Conservation (phyloP, 192 early-diverging fungal genomes). For the Coemansia sp. region DNA sequence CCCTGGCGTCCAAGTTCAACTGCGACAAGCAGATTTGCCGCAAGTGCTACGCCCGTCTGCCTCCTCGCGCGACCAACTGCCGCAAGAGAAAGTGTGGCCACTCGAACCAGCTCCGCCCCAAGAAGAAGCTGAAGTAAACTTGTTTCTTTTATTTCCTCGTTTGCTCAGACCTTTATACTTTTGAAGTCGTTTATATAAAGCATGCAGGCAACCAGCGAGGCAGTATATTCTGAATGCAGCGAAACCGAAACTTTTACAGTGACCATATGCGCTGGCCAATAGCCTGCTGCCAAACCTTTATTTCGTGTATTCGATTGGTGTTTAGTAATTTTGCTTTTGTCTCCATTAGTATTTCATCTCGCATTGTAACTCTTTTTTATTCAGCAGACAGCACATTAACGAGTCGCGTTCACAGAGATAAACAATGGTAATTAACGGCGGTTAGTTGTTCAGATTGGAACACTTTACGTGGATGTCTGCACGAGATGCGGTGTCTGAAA, state of each 20-base stretch:
- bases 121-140: conserved; percentile 96
- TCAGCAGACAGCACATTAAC: conserved; percentile 2
- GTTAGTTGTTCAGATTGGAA: conserved; percentile 32
- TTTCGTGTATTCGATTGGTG: too few relatives aligned
- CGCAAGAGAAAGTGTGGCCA: conserved; percentile 99
- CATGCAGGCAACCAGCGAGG: background rate
- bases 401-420: conserved; percentile 6
- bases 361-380: background rate
- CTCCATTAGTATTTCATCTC: background rate
- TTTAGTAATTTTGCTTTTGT: too few relatives aligned
- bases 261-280: background rate
- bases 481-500: background rate
- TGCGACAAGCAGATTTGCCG: conserved; percentile 99
- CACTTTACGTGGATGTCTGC: conserved; percentile 3
- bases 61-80: conserved; percentile 99
- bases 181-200: conserved; percentile 9
- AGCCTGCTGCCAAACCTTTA: background rate
- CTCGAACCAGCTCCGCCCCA: conserved; percentile 98
- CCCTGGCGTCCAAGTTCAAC: conserved; percentile 98
- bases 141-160: conserved; percentile 14
- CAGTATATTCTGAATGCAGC: too few relatives aligned
- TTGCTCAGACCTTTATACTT: conserved; percentile 10
- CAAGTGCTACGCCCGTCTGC: conserved; percentile 99
- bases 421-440: conserved; percentile 62
- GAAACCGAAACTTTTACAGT: background rate